Percentiles rank a stretch among this genome's conserved stretches.
Evolutionary conservation across 306 rosid species (phyloP).

Genomic region (Cucumis cinereus): DNA sequence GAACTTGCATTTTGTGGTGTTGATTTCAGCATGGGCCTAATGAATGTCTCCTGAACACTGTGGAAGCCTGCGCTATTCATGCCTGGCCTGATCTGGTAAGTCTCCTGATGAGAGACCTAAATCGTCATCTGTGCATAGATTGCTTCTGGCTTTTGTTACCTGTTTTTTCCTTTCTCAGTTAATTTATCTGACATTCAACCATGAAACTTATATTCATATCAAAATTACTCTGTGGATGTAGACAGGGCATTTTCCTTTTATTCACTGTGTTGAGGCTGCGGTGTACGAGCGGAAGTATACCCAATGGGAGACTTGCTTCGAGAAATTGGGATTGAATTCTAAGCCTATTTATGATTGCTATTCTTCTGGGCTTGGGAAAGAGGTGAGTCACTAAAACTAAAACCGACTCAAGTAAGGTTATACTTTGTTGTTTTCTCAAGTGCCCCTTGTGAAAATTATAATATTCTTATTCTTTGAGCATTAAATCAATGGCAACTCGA

Average conservation of each 20-base stretch:
- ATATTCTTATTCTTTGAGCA: neutral
- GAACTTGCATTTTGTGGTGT: conserved; percentile 4
- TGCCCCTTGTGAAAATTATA: neutral
- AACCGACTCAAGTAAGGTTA: neutral
- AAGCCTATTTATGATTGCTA: conserved; percentile 48
- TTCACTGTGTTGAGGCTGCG: conserved; percentile 54
- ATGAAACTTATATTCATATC: neutral
- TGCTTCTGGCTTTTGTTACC: neutral
- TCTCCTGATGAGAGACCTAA: neutral
- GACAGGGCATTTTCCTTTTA: conserved; percentile 64
- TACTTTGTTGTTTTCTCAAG: neutral
- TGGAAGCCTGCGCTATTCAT: conserved; percentile 77
- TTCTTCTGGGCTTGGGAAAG: conserved; percentile 39
- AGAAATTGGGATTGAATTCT: conserved; percentile 52
- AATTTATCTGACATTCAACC: neutral
- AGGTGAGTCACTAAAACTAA: conserved; percentile 33
- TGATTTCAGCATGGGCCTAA: conserved; percentile 64
- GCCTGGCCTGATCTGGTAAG: conserved; percentile 73
- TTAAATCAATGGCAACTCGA: neutral
- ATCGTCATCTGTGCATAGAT: neutral
- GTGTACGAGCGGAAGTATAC: conserved; percentile 15
- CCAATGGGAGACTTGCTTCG: conserved; percentile 64
- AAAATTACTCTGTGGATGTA: conserved; percentile 16
- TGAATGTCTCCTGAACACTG: conserved; percentile 74
- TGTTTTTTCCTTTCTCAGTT: neutral